phyloP scores from a whole-genome alignment of 495 filamentous ascomycete genomes.

The Penicillium waksmanii region DNA sequence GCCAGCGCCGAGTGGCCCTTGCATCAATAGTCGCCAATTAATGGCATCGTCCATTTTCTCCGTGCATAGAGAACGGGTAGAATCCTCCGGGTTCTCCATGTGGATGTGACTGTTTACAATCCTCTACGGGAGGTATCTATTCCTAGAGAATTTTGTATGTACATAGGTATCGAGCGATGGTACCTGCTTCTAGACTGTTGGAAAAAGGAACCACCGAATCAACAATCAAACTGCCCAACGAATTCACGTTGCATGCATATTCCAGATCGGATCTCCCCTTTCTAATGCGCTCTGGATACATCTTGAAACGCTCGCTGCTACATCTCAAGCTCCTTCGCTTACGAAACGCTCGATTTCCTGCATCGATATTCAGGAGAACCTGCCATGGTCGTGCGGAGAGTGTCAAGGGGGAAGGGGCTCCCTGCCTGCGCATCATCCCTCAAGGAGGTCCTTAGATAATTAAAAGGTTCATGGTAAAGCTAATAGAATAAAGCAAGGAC shows the following conservation, averaged over 20 bases:
- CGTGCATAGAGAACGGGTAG: constrained; percentile 15
- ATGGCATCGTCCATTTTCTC: constrained; percentile 16
- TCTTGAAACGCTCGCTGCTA: constrained; percentile 28
- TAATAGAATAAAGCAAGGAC: constrained; percentile 50
- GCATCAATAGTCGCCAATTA: constrained; percentile 42
- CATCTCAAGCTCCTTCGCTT: constrained; percentile 1
- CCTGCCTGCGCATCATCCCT: constrained; percentile 14
- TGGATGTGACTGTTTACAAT: constrained; percentile 25
- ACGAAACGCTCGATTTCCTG: constrained; percentile 13
- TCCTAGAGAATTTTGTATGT: neutral
- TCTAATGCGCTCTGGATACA: constrained; percentile 14
- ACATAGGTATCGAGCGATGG: neutral
- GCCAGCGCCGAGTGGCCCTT: constrained; percentile 39
- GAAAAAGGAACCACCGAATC: constrained; percentile 1
- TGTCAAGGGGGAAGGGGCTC: constrained; percentile 25
- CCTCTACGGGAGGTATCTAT: constrained; percentile 1
- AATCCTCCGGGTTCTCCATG: constrained; percentile 22
- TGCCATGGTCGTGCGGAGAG: constrained; percentile 14
- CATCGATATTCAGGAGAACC: constrained; percentile 33
- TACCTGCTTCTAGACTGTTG: constrained; percentile 7
- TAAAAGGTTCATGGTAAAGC: constrained; percentile 15
- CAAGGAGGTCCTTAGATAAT: constrained; percentile 12
- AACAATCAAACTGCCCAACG: neutral
- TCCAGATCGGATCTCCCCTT: constrained; percentile 13
- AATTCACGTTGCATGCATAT: constrained; percentile 21